These are phyloP conservation scores for Cyberlindnera xylosilytica DNA, from an alignment of 805 yeast species.

Conservation along the genomic window DNA sequence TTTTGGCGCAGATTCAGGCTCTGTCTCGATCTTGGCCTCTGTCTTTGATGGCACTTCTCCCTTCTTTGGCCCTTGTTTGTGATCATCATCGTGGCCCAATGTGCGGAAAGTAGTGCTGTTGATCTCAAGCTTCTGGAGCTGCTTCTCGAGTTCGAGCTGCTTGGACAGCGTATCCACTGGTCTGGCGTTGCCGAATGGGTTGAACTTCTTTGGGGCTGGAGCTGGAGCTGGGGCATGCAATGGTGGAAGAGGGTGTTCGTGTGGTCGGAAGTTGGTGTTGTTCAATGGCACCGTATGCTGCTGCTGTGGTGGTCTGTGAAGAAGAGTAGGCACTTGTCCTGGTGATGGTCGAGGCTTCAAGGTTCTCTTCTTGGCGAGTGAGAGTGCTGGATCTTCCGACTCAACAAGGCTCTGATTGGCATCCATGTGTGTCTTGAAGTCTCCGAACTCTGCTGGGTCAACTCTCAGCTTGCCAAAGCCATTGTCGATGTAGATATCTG, in stretches of 20 bases:
- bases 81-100: slow-evolving; percentile 15
- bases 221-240: slow-evolving; percentile 18
- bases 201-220: slow-evolving; percentile 39
- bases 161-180: slow-evolving; percentile 77
- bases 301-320: slow-evolving; percentile 2
- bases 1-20: neutral
- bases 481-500: slow-evolving; percentile 46
- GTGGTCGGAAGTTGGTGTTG: slow-evolving; percentile 6
- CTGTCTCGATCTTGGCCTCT: neutral
- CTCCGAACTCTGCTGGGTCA: slow-evolving; percentile 25
- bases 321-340: neutral
- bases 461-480: slow-evolving; percentile 33
- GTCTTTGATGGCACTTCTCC: neutral
- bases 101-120: slow-evolving; percentile 40
- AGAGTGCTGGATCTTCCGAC: slow-evolving; percentile 23
- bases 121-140: slow-evolving; percentile 38
- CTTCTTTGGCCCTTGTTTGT: neutral
- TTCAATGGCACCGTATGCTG: no score
- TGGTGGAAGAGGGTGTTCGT: slow-evolving; percentile 9
- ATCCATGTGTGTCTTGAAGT: slow-evolving; percentile 23
- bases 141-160: slow-evolving; percentile 58
- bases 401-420: slow-evolving; percentile 22
- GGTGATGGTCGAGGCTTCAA: slow-evolving; percentile 4
- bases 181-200: slow-evolving; percentile 82
- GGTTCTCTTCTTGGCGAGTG: slow-evolving; percentile 8